Conservation (phyloP, 108 stramenopile genomes). For the Nannochloropsis gaditana region DNA sequence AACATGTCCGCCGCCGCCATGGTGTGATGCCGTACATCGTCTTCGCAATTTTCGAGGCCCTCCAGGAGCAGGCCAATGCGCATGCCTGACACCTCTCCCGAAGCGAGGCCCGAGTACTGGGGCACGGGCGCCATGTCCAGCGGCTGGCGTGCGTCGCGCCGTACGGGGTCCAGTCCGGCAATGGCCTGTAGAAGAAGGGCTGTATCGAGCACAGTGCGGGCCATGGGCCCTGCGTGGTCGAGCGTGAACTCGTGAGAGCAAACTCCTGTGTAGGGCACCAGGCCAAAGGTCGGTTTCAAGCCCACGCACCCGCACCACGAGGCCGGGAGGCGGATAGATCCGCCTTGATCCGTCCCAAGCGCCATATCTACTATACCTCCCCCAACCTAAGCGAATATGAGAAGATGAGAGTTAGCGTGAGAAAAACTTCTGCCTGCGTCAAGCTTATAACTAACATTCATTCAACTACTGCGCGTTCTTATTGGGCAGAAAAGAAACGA, state of each 20-base stretch:
- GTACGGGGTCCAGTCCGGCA: conserved; percentile 24
- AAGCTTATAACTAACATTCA: not conserved
- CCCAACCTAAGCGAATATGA: not conserved
- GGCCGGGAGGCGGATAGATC: conserved; percentile 86
- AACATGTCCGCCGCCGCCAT: not conserved
- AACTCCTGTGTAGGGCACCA: conserved; percentile 75
- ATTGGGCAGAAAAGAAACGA: too few relatives aligned
- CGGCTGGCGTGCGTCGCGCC: not conserved
- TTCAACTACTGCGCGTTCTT: too few relatives aligned
- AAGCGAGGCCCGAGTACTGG: not conserved
- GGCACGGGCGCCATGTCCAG: not conserved
- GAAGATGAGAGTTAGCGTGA: not conserved
- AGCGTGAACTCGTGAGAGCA: conserved; percentile 87
- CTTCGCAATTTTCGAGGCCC: conserved; percentile 4
- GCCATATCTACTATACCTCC: conserved; percentile 67
- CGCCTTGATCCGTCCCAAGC: conserved; percentile 93
- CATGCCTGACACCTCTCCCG: not conserved
- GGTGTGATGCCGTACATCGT: not conserved
- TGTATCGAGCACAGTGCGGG: conserved; percentile 33
- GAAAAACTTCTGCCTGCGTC: not conserved
- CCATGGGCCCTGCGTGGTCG: conserved; percentile 83
- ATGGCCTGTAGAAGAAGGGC: conserved; percentile 34
- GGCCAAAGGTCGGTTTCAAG: conserved; percentile 90
- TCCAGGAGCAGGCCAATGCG: not conserved
- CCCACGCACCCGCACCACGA: conserved; percentile 90